These are phyloP conservation scores for Tylopilus felleus DNA, from an alignment of 768 basidiomycete genomes.

Conservation along the genomic window DNA sequence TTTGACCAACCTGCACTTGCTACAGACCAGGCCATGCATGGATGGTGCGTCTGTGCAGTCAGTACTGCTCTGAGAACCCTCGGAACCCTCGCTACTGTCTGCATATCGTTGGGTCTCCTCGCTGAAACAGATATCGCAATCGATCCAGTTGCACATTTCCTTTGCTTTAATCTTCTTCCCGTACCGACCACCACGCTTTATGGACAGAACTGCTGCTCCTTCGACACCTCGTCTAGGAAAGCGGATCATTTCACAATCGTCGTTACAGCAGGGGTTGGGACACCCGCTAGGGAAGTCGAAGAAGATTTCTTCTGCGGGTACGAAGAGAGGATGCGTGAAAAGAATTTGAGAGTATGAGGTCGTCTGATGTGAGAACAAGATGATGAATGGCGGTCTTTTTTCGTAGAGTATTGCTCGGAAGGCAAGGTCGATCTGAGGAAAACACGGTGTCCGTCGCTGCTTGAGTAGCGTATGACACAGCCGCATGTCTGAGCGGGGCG, in stretches of 20 bases:
- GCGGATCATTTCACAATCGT: conserved; percentile 81
- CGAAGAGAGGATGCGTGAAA: conserved; percentile 68
- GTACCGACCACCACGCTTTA: conserved; percentile 52
- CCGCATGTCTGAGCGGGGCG: conserved; percentile 50
- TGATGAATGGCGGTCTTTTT: conserved; percentile 71
- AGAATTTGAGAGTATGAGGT: conserved; percentile 80
- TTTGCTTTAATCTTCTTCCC: conserved; percentile 48
- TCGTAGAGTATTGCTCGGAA: conserved; percentile 74
- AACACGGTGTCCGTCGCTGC: conserved; percentile 72
- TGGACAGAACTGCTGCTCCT: conserved; percentile 57
- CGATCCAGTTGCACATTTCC: conserved; percentile 84
- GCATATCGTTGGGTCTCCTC: conserved; percentile 36
- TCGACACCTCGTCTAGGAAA: conserved; percentile 66
- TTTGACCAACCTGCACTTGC: conserved; percentile 75
- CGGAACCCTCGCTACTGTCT: conserved; percentile 44
- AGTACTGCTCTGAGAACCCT: conserved; percentile 42
- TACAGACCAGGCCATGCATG: conserved; percentile 58
- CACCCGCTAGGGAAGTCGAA: conserved; percentile 78
- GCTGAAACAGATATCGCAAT: conserved; percentile 61
- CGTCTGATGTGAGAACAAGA: conserved; percentile 77
- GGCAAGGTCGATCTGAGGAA: conserved; percentile 77
- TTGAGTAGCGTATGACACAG: conserved; percentile 63
- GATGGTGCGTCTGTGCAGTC: conserved; percentile 33
- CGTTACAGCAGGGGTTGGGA: conserved; percentile 73
- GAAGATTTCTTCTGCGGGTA: conserved; percentile 70